These are phyloP conservation scores for Trichocladium uniseriatum DNA, from an alignment of 495 filamentous ascomycete species.

Conservation along the genomic window DNA sequence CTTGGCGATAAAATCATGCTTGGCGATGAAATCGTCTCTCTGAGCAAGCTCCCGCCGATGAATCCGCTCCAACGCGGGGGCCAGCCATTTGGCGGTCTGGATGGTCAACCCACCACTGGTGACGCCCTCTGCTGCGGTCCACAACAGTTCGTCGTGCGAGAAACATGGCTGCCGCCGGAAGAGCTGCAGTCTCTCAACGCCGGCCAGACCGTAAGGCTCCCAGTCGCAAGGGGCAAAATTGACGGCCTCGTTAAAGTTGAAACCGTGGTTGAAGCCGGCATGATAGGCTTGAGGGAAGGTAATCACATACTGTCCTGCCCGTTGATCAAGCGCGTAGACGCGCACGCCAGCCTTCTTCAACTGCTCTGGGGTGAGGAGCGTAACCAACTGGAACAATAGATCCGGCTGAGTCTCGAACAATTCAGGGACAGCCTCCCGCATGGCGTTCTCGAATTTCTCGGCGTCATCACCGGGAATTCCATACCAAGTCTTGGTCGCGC, in stretches of 20 bases:
- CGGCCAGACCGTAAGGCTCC: constrained; percentile 84
- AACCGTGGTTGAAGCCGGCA: constrained; percentile 89
- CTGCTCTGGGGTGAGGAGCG: constrained; percentile 85
- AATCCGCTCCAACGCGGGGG: constrained; percentile 73
- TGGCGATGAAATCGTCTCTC: constrained; percentile 55
- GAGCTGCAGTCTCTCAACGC: constrained; percentile 74
- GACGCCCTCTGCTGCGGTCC: constrained; percentile 61
- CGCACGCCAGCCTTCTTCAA: constrained; percentile 89
- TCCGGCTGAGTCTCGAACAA: constrained; percentile 96
- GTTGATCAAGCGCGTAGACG: constrained; percentile 87
- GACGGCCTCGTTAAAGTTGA: constrained; percentile 99
- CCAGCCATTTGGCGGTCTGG: constrained; percentile 88
- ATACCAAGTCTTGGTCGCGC: constrained; percentile 98
- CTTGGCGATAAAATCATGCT: constrained; percentile 44
- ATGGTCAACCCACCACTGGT: constrained; percentile 72
- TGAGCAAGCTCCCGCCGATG: constrained; percentile 60
- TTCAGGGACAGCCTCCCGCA: constrained; percentile 90
- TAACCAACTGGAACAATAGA: constrained; percentile 93
- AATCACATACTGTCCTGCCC: constrained; percentile 91
- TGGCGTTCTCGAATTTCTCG: constrained; percentile 87
- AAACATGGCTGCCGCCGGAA: constrained; percentile 93
- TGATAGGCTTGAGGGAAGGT: constrained; percentile 92
- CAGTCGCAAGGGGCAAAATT: constrained; percentile 97
- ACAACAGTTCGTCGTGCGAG: constrained; percentile 91
- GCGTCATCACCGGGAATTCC: constrained; percentile 92